Conservation (phyloP, 2,329 filamentous ascomycete species). For the Aspergillus tanneri region DNA sequence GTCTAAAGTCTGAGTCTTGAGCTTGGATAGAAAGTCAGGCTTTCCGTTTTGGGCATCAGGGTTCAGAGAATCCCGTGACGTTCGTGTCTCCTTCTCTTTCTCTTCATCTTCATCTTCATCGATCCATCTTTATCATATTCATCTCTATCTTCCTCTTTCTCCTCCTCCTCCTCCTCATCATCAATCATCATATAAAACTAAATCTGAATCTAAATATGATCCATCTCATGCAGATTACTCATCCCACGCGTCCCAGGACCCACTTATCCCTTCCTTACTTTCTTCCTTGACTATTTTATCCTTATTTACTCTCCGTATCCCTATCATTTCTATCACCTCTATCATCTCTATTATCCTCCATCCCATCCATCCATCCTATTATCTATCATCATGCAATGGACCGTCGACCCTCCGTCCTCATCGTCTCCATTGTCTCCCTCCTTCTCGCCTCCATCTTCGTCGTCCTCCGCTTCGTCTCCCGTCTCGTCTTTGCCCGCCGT, state of each 20-base stretch:
- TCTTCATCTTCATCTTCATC: neutral
- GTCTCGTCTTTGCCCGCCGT: constrained; percentile 71
- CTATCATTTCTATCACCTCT: neutral
- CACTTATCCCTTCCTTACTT: neutral
- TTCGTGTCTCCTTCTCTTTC: constrained; percentile 8
- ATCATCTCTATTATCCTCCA: neutral
- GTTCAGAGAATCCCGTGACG: neutral
- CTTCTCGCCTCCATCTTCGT: constrained; percentile 73
- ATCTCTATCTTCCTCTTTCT: constrained; percentile 2
- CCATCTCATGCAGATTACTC: neutral
- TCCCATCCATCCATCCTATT: neutral
- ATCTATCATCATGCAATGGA: constrained; percentile 31
- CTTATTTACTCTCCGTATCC: neutral
- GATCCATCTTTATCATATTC: neutral
- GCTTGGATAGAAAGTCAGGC: no score
- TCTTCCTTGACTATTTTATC: neutral
- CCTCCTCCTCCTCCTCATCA: neutral
- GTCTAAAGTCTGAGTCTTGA: no score
- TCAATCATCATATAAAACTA: neutral
- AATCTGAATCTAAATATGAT: no score
- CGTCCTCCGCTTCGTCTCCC: constrained; percentile 68
- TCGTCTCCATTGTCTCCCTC: constrained; percentile 51
- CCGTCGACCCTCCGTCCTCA: constrained; percentile 40
- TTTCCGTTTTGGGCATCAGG: neutral
- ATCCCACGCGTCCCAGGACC: no score